Percentiles rank a stretch among this genome's conserved stretches.
phyloP scores from a whole-genome alignment of 1,284 basidiomycete genomes.

The Cutaneotrichosporon daszewskae region DNA sequence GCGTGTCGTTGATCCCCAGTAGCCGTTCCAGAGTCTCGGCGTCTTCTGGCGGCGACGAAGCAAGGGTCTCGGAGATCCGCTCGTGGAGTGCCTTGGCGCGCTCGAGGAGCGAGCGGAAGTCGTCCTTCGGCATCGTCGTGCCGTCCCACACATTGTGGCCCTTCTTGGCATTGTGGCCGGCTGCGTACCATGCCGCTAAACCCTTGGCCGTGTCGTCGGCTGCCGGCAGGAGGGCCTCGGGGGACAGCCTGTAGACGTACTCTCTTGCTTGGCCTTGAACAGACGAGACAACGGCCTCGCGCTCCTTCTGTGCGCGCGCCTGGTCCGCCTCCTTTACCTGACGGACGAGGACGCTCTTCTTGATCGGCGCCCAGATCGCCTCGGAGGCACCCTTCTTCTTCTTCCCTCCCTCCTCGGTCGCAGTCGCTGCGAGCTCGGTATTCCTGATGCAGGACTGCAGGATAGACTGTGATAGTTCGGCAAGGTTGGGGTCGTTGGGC shows the following conservation, averaged over 20 bases:
- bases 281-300: conserved; percentile 29
- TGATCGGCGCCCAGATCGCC: conserved; percentile 50
- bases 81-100: conserved; percentile 55
- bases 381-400: conserved; percentile 22
- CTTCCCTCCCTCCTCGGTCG: conserved; percentile 10
- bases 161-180: conserved; percentile 10
- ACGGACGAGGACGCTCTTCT: conserved; percentile 48
- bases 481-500: conserved; percentile 79
- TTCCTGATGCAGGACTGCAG: conserved; percentile 73
- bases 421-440: conserved; percentile 58
- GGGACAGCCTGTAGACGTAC: conserved; percentile 49
- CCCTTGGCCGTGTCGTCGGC: conserved; percentile 51
- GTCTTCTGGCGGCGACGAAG: conserved; percentile 56
- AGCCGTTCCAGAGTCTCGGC: conserved; percentile 56
- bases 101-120: conserved; percentile 47
- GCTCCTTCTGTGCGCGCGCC: conserved; percentile 35
- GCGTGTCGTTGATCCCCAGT: conserved; percentile 63
- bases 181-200: conserved; percentile 39
- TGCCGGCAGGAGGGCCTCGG: conserved; percentile 54
- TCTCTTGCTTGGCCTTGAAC: conserved; percentile 43
- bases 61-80: conserved; percentile 58
- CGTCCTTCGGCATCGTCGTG: conserved; percentile 37
- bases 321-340: conserved; percentile 47
- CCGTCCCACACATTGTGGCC: conserved; percentile 38
- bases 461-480: conserved; percentile 52